phyloP scores from a whole-genome alignment of 805 yeast species.

The Suhomyces prunicola region DNA sequence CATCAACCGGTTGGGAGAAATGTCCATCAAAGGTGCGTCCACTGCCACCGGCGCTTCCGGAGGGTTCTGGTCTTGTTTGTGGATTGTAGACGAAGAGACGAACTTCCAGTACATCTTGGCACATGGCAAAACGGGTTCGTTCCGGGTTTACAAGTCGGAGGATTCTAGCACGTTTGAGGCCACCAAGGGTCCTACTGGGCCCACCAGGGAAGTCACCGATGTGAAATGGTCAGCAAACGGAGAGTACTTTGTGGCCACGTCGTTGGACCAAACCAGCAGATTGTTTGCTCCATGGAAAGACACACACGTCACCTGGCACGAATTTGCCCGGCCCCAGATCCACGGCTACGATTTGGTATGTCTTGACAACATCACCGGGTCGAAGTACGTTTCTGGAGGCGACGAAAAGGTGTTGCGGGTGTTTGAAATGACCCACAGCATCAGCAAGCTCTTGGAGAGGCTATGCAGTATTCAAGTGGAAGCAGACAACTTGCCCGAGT shows the following conservation, averaged over 20 bases:
- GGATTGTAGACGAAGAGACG: constrained; percentile 50
- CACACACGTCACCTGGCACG: constrained; percentile 64
- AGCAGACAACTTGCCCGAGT: constrained; percentile 54
- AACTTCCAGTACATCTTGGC: constrained; percentile 55
- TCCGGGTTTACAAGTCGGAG: constrained; percentile 66
- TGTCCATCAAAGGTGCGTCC: constrained; percentile 93
- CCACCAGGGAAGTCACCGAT: constrained; percentile 72
- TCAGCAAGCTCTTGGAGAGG: constrained; percentile 56
- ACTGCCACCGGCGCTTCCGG: constrained; percentile 95
- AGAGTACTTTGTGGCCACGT: constrained; percentile 67
- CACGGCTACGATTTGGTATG: constrained; percentile 98
- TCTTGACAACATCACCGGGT: constrained; percentile 54
- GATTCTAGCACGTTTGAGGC: constrained; percentile 42
- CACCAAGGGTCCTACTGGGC: constrained; percentile 67
- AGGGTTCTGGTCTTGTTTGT: constrained; percentile 60
- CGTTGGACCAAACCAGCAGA: constrained; percentile 92
- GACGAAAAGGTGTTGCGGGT: constrained; percentile 91
- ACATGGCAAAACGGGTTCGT: constrained; percentile 89
- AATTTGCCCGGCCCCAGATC: constrained; percentile 94
- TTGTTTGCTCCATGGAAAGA: constrained; percentile 63
- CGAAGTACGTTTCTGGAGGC: constrained; percentile 85
- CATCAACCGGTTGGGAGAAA: constrained; percentile 77
- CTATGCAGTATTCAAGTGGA: constrained; percentile 46
- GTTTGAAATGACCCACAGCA: constrained; percentile 82
- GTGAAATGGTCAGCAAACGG: constrained; percentile 71